phyloP scores from a whole-genome alignment of 805 yeast genomes.

The Suhomyces sp. region DNA sequence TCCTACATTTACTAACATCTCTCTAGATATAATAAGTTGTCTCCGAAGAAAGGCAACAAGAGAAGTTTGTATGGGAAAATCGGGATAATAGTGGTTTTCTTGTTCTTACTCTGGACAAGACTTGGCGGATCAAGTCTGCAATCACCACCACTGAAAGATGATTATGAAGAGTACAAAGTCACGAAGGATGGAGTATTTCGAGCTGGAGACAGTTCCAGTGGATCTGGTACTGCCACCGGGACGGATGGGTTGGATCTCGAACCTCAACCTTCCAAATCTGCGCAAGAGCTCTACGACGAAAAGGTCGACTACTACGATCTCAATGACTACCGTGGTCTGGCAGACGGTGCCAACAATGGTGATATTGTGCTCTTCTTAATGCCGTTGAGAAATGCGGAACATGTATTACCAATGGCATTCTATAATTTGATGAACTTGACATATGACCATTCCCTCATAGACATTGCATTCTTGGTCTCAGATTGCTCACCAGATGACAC shows the following conservation, averaged over 20 bases:
- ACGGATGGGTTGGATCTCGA: conserved; percentile 1
- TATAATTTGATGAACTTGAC: conserved; percentile 83
- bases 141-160: no score
- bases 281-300: conserved; percentile 40
- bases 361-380: conserved; percentile 69
- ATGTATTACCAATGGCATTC: conserved; percentile 78
- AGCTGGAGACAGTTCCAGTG: conserved; percentile 6
- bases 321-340: conserved; percentile 52
- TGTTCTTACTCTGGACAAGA: conserved; percentile 7
- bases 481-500: conserved; percentile 72
- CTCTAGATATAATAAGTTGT: conserved; percentile 14
- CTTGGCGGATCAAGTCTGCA: no score
- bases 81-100: conserved; percentile 2
- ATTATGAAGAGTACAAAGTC: conserved; percentile 26
- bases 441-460: conserved; percentile 77
- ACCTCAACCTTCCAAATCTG: conserved; percentile 7
- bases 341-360: conserved; percentile 47
- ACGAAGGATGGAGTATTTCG: conserved; percentile 32
- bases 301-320: conserved; percentile 64
- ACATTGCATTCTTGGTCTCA: conserved; percentile 75
- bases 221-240: not conserved
- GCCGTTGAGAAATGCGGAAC: conserved; percentile 78
- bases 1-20: conserved; percentile 5
- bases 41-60: conserved; percentile 13
- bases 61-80: conserved; percentile 1